phyloP scores from a whole-genome alignment of 768 basidiomycete genomes.

The Auricularia cornea region DNA sequence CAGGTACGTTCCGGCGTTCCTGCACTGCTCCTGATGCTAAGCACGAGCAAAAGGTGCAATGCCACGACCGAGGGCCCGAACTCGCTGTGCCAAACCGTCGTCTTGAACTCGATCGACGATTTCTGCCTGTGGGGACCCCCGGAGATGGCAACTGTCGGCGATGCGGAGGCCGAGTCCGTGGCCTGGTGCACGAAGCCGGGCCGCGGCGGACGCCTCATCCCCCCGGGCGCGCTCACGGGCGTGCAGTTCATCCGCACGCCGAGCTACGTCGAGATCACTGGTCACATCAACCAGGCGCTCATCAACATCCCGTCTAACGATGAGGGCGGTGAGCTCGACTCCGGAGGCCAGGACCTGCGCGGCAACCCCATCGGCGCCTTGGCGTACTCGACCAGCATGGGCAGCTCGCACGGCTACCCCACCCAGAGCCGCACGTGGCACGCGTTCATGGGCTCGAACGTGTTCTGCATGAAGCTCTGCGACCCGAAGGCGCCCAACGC shows the following conservation, averaged over 20 bases:
- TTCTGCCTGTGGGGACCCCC: conserved; percentile 62
- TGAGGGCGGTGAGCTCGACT: conserved; percentile 26
- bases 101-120: conserved; percentile 17
- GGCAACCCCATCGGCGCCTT: conserved; percentile 30
- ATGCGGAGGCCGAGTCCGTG: conserved; percentile 62
- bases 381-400: conserved; percentile 36
- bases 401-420: conserved; percentile 32
- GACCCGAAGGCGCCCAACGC: conserved; percentile 10
- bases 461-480: conserved; percentile 13
- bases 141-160: conserved; percentile 44
- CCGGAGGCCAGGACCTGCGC: conserved; percentile 26
- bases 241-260: conserved; percentile 56
- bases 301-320: conserved; percentile 37
- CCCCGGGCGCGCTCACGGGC: conserved; percentile 51
- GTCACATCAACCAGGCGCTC: conserved; percentile 52
- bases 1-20: too few species aligned
- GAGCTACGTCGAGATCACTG: conserved; percentile 53
- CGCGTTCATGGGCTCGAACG: conserved; percentile 27
- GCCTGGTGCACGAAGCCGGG: conserved; percentile 71
- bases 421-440: conserved; percentile 15
- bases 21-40: too few species aligned
- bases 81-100: conserved; percentile 4
- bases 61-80: conserved; percentile 2
- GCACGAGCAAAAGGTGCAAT: neutral
- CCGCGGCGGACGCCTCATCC: conserved; percentile 62